These are phyloP conservation scores for Helenozyma rhizophorensis DNA, from an alignment of 805 yeast species.

Conservation along the genomic window DNA sequence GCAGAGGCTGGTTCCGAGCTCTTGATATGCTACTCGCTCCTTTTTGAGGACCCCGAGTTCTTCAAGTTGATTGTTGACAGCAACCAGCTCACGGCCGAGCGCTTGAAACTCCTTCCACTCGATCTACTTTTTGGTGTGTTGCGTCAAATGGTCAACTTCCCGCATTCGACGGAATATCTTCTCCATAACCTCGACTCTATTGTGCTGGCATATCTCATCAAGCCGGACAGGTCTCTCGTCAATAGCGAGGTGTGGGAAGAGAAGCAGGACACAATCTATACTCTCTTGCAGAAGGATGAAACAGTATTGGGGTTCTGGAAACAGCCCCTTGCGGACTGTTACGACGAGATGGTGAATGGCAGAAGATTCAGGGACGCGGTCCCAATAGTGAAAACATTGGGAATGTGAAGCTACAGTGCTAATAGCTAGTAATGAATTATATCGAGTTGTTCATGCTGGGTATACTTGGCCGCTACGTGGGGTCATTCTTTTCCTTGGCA, in stretches of 20 bases:
- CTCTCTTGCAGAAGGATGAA: conserved; percentile 1
- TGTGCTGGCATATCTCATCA: conserved; percentile 2
- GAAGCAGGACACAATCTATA: conserved; percentile 1
- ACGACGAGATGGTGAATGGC: conserved; percentile 6
- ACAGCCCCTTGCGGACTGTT: background rate
- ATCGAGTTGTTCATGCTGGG: background rate
- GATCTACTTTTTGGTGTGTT: conserved; percentile 1
- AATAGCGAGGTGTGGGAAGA: conserved; percentile 2
- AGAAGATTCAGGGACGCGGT: background rate
- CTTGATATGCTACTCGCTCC: conserved; percentile 1
- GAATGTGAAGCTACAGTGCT: background rate
- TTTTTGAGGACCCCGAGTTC: conserved; percentile 3
- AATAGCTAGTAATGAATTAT: no score
- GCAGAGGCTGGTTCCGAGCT: background rate
- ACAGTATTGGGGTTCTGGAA: conserved; percentile 10
- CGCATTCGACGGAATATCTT: conserved; percentile 4
- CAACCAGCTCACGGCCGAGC: conserved; percentile 1
- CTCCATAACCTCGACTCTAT: conserved; percentile 2
- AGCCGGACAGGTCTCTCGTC: conserved; percentile 1
- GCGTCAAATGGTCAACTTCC: background rate
- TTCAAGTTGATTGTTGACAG: conserved; percentile 1
- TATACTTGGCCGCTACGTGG: background rate
- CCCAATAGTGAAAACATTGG: no score
- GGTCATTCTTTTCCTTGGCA: background rate
- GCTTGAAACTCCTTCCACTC: conserved; percentile 1